Conservation (phyloP, 2,329 filamentous ascomycete genomes). For the Nannizziopsis arthrosporioides region DNA sequence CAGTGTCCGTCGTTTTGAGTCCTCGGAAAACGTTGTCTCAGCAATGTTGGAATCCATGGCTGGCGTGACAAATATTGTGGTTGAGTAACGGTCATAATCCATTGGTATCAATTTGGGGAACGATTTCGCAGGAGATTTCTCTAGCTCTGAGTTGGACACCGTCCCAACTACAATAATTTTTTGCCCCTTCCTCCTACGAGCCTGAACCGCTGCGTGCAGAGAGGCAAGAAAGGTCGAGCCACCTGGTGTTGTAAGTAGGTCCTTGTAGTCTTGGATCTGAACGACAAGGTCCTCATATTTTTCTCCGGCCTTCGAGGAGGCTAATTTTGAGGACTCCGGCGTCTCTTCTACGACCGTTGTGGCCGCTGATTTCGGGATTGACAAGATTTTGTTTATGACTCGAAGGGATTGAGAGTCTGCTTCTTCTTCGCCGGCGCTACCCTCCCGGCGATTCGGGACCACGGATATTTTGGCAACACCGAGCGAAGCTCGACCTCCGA, state of each 20-base stretch:
- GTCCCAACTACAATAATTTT: slow-evolving; percentile 72
- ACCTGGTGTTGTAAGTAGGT: slow-evolving; percentile 58
- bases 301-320: background rate
- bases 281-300: slow-evolving; percentile 48
- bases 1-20: slow-evolving; percentile 38
- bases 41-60: slow-evolving; percentile 30
- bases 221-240: slow-evolving; percentile 58
- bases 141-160: slow-evolving; percentile 46
- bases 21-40: slow-evolving; percentile 36
- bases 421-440: slow-evolving; percentile 14
- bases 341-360: background rate
- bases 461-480: slow-evolving; percentile 14
- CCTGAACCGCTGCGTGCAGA: slow-evolving; percentile 60
- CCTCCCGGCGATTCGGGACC: slow-evolving; percentile 7
- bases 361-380: slow-evolving; percentile 14
- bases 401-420: slow-evolving; percentile 25
- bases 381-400: slow-evolving; percentile 28
- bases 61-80: slow-evolving; percentile 45
- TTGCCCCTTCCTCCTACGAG: slow-evolving; percentile 57
- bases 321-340: background rate
- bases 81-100: slow-evolving; percentile 38
- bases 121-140: slow-evolving; percentile 35
- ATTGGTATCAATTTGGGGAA: slow-evolving; percentile 39
- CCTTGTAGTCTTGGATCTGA: slow-evolving; percentile 69
- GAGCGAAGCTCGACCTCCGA: slow-evolving; percentile 13